A percentile compares a stretch with the other conserved stretches of the same genome.
These are phyloP conservation scores for Hygrophorus pudorinus DNA, from an alignment of 768 basidiomycete genomes.

Conservation along the genomic window DNA sequence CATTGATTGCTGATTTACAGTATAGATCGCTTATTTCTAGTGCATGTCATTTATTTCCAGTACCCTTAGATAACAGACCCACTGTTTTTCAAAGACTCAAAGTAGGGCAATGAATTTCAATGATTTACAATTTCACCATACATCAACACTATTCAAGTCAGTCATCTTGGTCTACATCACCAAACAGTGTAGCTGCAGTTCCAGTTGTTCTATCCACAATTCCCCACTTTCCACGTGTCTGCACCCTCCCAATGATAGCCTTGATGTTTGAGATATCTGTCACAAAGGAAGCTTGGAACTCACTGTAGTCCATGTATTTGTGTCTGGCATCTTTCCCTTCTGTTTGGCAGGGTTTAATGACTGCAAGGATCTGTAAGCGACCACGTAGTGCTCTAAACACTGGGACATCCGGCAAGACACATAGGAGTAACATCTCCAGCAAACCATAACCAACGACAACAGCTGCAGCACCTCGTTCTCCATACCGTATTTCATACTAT, in stretches of 20 bases:
- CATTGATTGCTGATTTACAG: neutral
- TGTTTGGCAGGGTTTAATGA: constrained; percentile 10
- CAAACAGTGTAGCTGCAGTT: constrained; percentile 4
- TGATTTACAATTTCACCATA: no score
- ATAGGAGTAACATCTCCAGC: constrained; percentile 11
- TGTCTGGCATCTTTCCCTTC: constrained; percentile 8
- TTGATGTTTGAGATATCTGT: constrained; percentile 8
- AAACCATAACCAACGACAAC: constrained; percentile 7
- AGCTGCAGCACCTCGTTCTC: neutral
- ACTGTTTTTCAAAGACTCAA: no score
- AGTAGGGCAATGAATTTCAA: no score
- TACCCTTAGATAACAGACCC: neutral
- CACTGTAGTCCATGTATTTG: constrained; percentile 1
- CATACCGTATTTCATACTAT: constrained; percentile 4
- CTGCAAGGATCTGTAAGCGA: constrained; percentile 1
- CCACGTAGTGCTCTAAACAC: constrained; percentile 2
- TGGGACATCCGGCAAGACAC: neutral
- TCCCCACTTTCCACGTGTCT: constrained; percentile 8
- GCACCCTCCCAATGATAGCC: constrained; percentile 8
- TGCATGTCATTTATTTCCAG: neutral
- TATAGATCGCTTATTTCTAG: neutral
- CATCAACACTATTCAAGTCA: neutral
- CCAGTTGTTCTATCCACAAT: constrained; percentile 7
- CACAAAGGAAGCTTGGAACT: constrained; percentile 1
- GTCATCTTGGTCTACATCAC: neutral